phyloP scores from a whole-genome alignment of 805 yeast species.

The Candida qinlingensis region DNA sequence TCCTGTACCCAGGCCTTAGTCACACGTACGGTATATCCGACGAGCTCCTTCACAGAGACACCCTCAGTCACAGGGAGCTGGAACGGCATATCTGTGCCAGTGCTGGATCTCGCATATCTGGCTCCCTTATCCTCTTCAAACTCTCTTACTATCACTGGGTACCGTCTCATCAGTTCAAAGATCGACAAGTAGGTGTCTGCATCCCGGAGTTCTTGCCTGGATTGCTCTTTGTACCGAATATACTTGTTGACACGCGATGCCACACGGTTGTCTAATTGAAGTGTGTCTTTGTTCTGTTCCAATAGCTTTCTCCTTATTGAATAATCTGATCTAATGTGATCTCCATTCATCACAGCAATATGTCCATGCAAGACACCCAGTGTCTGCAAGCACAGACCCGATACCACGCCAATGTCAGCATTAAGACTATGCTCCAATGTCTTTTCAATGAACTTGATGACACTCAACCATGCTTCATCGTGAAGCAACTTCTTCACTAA shows the following conservation, averaged over 20 bases:
- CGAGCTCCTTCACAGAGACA: slow-evolving; percentile 4
- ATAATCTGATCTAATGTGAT: slow-evolving; percentile 8
- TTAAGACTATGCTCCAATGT: slow-evolving; percentile 6
- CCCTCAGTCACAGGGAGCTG: slow-evolving; percentile 10
- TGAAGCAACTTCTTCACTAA: slow-evolving; percentile 9
- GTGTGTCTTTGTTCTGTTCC: neutral
- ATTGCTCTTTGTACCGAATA: slow-evolving; percentile 7
- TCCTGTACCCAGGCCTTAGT: slow-evolving; percentile 11
- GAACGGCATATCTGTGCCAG: neutral
- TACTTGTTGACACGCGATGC: slow-evolving; percentile 3
- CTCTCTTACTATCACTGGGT: slow-evolving; percentile 8
- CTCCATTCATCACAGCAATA: slow-evolving; percentile 9
- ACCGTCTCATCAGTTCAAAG: slow-evolving; percentile 9
- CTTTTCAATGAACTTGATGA: slow-evolving; percentile 12
- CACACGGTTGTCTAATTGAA: slow-evolving; percentile 3
- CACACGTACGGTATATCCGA: slow-evolving; percentile 7
- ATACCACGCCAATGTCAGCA: slow-evolving; percentile 5
- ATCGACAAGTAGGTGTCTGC: slow-evolving; percentile 11
- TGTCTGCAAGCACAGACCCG: slow-evolving; percentile 15
- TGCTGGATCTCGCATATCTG: neutral
- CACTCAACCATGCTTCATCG: slow-evolving; percentile 17
- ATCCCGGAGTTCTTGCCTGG: slow-evolving; percentile 5
- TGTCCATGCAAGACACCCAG: slow-evolving; percentile 15
- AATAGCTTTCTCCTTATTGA: slow-evolving; percentile 1
- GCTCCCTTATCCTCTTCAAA: neutral